Conservation (phyloP, 306 rosid genomes). For the Pyrus pyrifolia region DNA sequence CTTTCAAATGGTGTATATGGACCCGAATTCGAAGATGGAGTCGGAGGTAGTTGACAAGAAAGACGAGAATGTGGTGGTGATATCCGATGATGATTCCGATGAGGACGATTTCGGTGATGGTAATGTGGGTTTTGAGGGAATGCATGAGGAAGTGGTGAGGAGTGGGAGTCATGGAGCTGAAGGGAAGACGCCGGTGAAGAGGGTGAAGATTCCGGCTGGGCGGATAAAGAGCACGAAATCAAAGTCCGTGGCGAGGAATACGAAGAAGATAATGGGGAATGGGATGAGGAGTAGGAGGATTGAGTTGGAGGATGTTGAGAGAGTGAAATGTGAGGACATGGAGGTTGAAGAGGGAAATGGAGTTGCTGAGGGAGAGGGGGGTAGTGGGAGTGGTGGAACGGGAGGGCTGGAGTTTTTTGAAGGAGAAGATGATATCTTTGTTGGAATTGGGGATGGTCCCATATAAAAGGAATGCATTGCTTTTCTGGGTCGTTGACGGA, state of each 20-base stretch:
- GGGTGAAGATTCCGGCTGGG: slow-evolving; percentile 12
- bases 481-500: neutral
- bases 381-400: neutral
- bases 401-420: slow-evolving; percentile 34
- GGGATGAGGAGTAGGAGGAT: slow-evolving; percentile 13
- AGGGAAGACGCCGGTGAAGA: neutral
- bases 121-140: neutral
- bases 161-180: neutral
- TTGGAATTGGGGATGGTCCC: slow-evolving; percentile 20
- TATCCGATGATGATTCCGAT: slow-evolving; percentile 11
- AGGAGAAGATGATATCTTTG: slow-evolving; percentile 39
- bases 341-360: slow-evolving; percentile 5
- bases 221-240: slow-evolving; percentile 31
- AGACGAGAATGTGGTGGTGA: neutral
- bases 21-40: neutral
- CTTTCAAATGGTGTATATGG: slow-evolving; percentile 24
- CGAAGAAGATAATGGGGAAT: slow-evolving; percentile 21
- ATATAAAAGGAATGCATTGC: slow-evolving; percentile 2
- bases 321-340: neutral
- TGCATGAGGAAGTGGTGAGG: neutral
- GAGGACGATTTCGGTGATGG: neutral
- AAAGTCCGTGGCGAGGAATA: slow-evolving; percentile 28
- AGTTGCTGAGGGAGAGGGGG: neutral
- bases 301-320: neutral
- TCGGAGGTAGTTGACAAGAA: neutral